Conservation (phyloP, 2,329 filamentous ascomycete genomes). For the Nothomitra cinnamomea region DNA sequence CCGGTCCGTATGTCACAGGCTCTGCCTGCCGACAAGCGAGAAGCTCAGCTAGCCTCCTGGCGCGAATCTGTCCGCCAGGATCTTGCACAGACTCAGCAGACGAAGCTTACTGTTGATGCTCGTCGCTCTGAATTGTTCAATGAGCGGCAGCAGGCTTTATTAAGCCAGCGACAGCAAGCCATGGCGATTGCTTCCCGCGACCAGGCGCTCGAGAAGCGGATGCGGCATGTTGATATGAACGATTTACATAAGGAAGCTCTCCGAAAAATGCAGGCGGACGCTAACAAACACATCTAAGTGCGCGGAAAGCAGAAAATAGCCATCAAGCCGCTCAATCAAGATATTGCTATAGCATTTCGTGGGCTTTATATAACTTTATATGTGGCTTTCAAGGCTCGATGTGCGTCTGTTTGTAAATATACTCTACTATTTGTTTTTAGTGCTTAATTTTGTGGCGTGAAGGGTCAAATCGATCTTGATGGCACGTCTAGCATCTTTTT, state of each 20-base stretch:
- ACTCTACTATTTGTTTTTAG: no score
- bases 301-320: no score
- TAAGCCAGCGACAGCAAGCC: slow-evolving; percentile 40
- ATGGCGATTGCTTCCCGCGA: slow-evolving; percentile 41
- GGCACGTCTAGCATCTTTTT: no score
- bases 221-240: slow-evolving; percentile 58
- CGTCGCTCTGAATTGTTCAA: slow-evolving; percentile 32
- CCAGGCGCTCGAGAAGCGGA: slow-evolving; percentile 51
- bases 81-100: slow-evolving; percentile 21
- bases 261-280: slow-evolving; percentile 55
- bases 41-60: slow-evolving; percentile 48
- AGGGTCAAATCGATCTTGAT: no score
- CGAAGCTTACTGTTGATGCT: slow-evolving; percentile 17
- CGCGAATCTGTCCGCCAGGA: slow-evolving; percentile 48
- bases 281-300: slow-evolving; percentile 21
- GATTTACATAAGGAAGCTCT: slow-evolving; percentile 65
- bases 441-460: no score
- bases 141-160: slow-evolving; percentile 45
- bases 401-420: no score
- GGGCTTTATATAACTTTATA: no score
- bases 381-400: no score
- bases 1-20: slow-evolving; percentile 31
- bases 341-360: no score
- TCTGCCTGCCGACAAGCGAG: slow-evolving; percentile 29
- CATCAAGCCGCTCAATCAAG: no score